These are phyloP conservation scores for Erucastrum elatum DNA, from an alignment of 345 rosid genomes.

Conservation along the genomic window DNA sequence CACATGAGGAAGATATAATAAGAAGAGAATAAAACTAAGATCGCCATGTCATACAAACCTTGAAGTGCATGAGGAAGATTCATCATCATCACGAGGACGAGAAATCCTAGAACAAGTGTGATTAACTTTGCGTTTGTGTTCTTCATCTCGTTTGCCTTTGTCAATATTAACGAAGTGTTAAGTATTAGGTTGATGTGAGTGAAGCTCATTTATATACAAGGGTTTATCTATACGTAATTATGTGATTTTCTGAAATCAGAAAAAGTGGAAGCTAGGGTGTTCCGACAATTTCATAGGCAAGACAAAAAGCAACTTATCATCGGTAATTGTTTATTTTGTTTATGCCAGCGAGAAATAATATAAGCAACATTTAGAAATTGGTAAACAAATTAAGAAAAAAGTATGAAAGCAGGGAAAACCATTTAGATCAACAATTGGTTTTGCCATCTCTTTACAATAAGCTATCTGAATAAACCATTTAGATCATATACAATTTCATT, in stretches of 20 bases:
- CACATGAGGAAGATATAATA: neutral
- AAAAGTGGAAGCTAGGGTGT: slow-evolving; percentile 38
- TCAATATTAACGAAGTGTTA: slow-evolving; percentile 10
- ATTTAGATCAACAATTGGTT: neutral
- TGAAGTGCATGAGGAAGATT: slow-evolving; percentile 17
- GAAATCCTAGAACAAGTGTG: slow-evolving; percentile 22
- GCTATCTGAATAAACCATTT: neutral
- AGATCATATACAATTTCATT: neutral
- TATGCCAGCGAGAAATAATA: neutral
- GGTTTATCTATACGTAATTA: neutral
- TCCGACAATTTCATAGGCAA: slow-evolving; percentile 42
- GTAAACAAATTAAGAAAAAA: neutral
- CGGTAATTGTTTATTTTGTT: slow-evolving; percentile 34
- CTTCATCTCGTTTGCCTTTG: slow-evolving; percentile 31
- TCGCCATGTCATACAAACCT: slow-evolving; percentile 18
- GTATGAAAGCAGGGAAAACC: neutral
- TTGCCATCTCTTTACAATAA: neutral
- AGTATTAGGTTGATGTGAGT: neutral
- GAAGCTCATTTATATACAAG: slow-evolving; percentile 13
- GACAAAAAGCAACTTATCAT: slow-evolving; percentile 37
- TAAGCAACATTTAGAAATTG: slow-evolving; percentile 7
- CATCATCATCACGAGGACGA: slow-evolving; percentile 21
- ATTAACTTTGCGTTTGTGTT: slow-evolving; percentile 9
- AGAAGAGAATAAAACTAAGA: neutral
- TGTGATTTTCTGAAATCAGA: neutral